Percentiles rank a stretch among this genome's conserved stretches.
phyloP scores from a whole-genome alignment of 805 yeast genomes.

The Candida hispaniensis region DNA sequence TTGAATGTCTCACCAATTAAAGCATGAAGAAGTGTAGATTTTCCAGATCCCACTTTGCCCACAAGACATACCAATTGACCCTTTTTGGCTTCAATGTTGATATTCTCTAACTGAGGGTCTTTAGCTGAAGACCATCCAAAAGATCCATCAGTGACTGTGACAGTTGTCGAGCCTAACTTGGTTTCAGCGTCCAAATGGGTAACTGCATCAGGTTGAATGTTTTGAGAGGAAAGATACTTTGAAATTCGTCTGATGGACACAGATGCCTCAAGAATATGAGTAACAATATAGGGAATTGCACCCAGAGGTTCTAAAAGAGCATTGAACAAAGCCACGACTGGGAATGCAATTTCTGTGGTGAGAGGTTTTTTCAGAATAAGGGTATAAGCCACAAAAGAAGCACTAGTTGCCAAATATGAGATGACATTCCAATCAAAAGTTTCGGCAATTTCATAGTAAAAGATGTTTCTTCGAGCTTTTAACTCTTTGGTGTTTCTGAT shows the following conservation, averaged over 20 bases:
- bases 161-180: constrained; percentile 48
- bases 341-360: constrained; percentile 78
- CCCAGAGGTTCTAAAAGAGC: constrained; percentile 41
- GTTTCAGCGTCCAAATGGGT: constrained; percentile 20
- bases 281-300: constrained; percentile 40
- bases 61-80: constrained; percentile 74
- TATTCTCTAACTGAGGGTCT: constrained; percentile 28
- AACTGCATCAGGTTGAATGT: constrained; percentile 36
- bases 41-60: constrained; percentile 80
- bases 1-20: constrained; percentile 68
- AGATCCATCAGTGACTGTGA: constrained; percentile 19
- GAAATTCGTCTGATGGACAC: constrained; percentile 39
- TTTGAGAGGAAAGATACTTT: constrained; percentile 36
- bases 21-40: constrained; percentile 66
- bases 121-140: constrained; percentile 22
- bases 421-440: constrained; percentile 73
- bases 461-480: constrained; percentile 61
- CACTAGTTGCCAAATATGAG: constrained; percentile 81
- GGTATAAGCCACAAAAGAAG: constrained; percentile 77
- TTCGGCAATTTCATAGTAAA: constrained; percentile 48
- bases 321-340: constrained; percentile 44
- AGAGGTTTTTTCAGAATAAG: constrained; percentile 52
- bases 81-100: constrained; percentile 52
- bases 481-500: constrained; percentile 87
- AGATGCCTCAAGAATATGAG: constrained; percentile 26